phyloP scores from a whole-genome alignment of 2,329 filamentous ascomycete genomes.

The Penicillium sp. region DNA sequence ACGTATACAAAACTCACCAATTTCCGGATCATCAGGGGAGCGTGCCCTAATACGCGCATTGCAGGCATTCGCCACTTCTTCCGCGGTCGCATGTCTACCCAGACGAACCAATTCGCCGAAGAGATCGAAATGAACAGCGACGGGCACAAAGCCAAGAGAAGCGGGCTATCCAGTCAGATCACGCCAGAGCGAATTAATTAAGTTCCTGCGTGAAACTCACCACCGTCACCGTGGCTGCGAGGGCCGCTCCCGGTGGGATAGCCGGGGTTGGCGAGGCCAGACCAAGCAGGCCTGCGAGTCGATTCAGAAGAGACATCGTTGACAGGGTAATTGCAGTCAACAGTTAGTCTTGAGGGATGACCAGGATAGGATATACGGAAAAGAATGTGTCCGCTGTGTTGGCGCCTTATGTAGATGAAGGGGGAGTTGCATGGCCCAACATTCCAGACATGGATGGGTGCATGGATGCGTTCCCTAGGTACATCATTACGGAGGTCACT shows the following conservation, averaged over 20 bases:
- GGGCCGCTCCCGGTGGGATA: slow-evolving; percentile 27
- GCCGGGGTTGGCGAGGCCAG: slow-evolving; percentile 12
- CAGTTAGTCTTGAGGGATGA: background rate
- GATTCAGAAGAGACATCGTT: slow-evolving; percentile 23
- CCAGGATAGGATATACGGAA: background rate
- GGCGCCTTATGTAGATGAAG: background rate
- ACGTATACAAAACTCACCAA: slow-evolving; percentile 24
- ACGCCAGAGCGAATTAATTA: background rate
- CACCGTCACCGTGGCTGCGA: slow-evolving; percentile 33
- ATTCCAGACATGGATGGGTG: background rate
- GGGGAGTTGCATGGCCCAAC: background rate
- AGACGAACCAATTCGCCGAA: slow-evolving; percentile 34
- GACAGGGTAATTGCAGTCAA: background rate
- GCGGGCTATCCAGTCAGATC: slow-evolving; percentile 29
- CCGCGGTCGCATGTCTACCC: slow-evolving; percentile 29
- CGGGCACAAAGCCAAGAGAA: slow-evolving; percentile 42
- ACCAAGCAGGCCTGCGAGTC: slow-evolving; percentile 19
- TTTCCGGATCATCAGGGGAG: slow-evolving; percentile 18
- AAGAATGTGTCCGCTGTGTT: background rate
- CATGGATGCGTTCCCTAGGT: no score
- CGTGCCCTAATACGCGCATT: slow-evolving; percentile 18
- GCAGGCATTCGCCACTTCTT: slow-evolving; percentile 31
- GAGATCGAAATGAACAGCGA: slow-evolving; percentile 41
- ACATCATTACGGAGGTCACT: no score
- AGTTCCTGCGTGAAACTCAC: slow-evolving; percentile 23